Evolutionary conservation across 257 asterid genomes (phyloP).

Genomic region (Orobanche coerulescens): DNA sequence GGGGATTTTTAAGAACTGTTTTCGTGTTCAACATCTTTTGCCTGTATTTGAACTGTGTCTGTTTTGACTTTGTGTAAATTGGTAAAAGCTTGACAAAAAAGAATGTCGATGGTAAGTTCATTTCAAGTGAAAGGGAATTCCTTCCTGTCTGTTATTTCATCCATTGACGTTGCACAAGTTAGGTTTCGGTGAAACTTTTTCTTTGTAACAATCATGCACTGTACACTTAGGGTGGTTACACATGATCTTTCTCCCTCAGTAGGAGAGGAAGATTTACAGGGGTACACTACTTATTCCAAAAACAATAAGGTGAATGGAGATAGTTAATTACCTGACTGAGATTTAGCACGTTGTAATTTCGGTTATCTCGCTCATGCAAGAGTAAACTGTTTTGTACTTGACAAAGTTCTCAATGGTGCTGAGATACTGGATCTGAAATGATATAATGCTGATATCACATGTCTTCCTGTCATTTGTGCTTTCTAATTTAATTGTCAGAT

Average conservation of each 20-base stretch:
- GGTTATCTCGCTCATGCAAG: slow-evolving; percentile 17
- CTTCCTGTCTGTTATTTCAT: slow-evolving; percentile 2
- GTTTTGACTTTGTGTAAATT: slow-evolving; percentile 1
- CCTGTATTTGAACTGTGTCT: not conserved
- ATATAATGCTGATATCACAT: not conserved
- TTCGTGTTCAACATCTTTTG: not conserved
- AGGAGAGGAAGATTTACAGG: not conserved
- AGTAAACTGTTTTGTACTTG: slow-evolving; percentile 4
- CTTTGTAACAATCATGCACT: not conserved
- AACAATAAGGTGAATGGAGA: slow-evolving; percentile 1
- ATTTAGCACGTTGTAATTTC: not conserved
- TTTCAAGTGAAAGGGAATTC: slow-evolving; percentile 6
- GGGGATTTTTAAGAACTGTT: not conserved
- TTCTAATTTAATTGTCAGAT: not conserved
- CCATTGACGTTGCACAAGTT: slow-evolving; percentile 1
- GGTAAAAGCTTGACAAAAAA: not conserved
- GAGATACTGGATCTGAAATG: slow-evolving; percentile 5
- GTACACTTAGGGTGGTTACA: slow-evolving; percentile 4
- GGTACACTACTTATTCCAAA: not conserved
- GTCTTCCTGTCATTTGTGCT: not conserved
- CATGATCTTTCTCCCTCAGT: slow-evolving; percentile 12
- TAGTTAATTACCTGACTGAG: slow-evolving; percentile 16
- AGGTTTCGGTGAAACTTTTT: slow-evolving; percentile 3
- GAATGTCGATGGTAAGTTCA: slow-evolving; percentile 2
- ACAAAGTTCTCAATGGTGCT: slow-evolving; percentile 10